A percentile compares a stretch with the other conserved stretches of the same genome.
Conservation (phyloP, 2,329 filamentous ascomycete species). For the Xylaria sp. region DNA sequence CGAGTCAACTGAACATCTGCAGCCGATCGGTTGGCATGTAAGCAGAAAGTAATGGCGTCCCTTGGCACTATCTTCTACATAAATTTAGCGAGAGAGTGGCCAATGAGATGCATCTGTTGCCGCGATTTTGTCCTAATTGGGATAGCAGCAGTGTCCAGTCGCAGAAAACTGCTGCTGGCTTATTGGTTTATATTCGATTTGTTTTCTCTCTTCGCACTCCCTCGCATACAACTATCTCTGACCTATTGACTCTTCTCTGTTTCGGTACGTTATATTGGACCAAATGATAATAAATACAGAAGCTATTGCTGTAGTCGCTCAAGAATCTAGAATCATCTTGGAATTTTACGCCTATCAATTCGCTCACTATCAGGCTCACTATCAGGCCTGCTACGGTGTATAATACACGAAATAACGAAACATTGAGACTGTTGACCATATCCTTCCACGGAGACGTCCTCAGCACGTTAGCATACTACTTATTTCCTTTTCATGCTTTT, state of each 20-base stretch:
- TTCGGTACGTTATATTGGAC: background rate
- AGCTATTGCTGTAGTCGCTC: background rate
- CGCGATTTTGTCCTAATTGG: conserved; percentile 27
- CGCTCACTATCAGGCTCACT: no score
- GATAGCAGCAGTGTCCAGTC: conserved; percentile 11
- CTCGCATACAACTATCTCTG: background rate
- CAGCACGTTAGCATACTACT: background rate
- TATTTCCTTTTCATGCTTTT: background rate
- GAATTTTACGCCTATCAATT: no score
- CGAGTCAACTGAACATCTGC: conserved; percentile 6
- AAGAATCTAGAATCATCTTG: background rate
- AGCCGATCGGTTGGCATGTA: conserved; percentile 8
- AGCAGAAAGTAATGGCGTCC: background rate
- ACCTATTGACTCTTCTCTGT: background rate
- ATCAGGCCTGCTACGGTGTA: no score
- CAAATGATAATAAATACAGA: background rate
- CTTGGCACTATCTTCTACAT: conserved; percentile 15
- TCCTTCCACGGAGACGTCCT: background rate
- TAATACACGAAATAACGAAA: no score
- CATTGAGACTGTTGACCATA: background rate
- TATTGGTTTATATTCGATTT: no score
- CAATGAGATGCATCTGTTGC: conserved; percentile 22
- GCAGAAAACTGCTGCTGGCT: background rate
- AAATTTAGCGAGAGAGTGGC: conserved; percentile 31
- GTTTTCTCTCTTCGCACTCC: no score